Evolutionary conservation across 164 flowering plant genomes (phyloP).

Genomic region (Tinospora cordifolia): DNA sequence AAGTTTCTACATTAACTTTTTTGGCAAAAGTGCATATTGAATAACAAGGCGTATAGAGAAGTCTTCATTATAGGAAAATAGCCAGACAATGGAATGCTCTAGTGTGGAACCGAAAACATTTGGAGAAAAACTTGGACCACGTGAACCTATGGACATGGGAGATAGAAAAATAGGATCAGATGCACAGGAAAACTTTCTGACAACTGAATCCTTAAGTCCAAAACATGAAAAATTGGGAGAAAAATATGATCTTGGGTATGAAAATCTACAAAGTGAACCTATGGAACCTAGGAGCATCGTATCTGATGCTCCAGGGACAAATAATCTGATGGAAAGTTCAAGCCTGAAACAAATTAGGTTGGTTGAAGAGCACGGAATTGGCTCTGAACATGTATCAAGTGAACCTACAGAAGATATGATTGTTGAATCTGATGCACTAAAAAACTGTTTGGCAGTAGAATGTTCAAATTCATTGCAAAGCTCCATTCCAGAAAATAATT

Average conservation of each 20-base stretch:
- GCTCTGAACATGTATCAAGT: slow-evolving; percentile 7
- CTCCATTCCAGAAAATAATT: background rate
- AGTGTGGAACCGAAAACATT: background rate
- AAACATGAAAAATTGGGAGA: background rate
- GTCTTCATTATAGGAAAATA: background rate
- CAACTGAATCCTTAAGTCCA: background rate
- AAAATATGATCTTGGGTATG: background rate
- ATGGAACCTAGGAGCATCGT: background rate
- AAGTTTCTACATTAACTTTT: background rate
- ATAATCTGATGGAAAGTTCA: background rate
- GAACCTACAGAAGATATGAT: background rate
- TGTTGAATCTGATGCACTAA: background rate
- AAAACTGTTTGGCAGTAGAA: slow-evolving; percentile 1
- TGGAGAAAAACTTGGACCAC: background rate
- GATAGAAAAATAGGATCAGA: background rate
- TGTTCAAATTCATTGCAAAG: background rate
- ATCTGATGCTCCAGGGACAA: slow-evolving; percentile 3
- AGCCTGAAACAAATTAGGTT: slow-evolving; percentile 5
- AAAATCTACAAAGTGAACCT: too few relatives aligned
- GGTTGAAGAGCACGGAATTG: slow-evolving; percentile 8
- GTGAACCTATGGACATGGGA: background rate
- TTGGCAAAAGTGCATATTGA: background rate
- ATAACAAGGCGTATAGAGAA: background rate
- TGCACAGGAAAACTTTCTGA: background rate
- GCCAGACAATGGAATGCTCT: slow-evolving; percentile 9